Conservation (phyloP, 495 filamentous ascomycete species). For the Penicillium arizonense region DNA sequence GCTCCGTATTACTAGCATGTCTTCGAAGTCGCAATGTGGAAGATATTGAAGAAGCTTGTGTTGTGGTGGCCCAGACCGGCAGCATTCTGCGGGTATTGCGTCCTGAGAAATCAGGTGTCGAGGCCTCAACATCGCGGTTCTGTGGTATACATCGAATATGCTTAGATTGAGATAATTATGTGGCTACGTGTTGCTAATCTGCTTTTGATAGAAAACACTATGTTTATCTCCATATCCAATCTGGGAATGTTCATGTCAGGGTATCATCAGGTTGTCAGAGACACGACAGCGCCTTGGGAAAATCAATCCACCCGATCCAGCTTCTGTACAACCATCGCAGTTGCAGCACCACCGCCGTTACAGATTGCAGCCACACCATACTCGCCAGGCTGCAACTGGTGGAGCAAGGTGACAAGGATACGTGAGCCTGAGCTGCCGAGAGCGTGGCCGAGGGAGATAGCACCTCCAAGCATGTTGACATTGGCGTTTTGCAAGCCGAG, state of each 20-base stretch:
- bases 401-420: slow-evolving; percentile 85
- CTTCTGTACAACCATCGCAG: slow-evolving; percentile 88
- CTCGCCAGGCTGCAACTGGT: slow-evolving; percentile 86
- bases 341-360: slow-evolving; percentile 92
- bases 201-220: background rate
- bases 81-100: slow-evolving; percentile 1
- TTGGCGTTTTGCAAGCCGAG: slow-evolving; percentile 71
- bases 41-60: background rate
- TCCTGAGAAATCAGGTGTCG: slow-evolving; percentile 2
- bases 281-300: background rate
- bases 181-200: background rate
- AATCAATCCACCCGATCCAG: slow-evolving; percentile 61
- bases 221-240: background rate
- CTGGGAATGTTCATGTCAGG: slow-evolving; percentile 5
- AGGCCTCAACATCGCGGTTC: background rate
- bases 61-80: background rate
- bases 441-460: slow-evolving; percentile 91
- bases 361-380: slow-evolving; percentile 96
- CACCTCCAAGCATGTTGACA: slow-evolving; percentile 87
- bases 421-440: slow-evolving; percentile 91
- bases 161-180: too few species aligned
- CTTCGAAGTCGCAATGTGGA: background rate
- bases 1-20: background rate
- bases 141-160: too few species aligned
- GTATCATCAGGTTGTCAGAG: slow-evolving; percentile 17